Percentiles rank a stretch among this genome's conserved stretches.
Conservation (phyloP, 1,139 yeast genomes). For the Blastobotrys ciferrii region DNA sequence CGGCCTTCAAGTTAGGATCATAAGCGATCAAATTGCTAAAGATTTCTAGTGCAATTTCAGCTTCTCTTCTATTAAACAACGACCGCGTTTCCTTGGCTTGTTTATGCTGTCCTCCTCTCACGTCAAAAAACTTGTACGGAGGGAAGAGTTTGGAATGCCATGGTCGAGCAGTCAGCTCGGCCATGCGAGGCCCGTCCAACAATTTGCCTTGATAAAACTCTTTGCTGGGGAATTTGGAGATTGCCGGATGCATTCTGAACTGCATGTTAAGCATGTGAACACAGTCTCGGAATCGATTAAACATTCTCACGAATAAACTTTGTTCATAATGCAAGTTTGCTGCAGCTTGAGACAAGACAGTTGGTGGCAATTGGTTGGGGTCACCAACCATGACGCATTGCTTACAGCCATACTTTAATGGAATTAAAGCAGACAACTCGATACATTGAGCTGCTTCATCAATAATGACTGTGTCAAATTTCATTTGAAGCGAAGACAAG, state of each 20-base stretch:
- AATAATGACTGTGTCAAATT: constrained; percentile 88
- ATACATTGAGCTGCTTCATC: constrained; percentile 99
- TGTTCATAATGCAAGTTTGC: constrained; percentile 80
- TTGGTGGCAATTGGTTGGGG: constrained; percentile 97
- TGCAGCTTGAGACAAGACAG: constrained; percentile 91
- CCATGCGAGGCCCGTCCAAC: constrained; percentile 74
- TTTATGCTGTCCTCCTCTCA: constrained; percentile 61
- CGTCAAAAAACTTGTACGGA: constrained; percentile 81
- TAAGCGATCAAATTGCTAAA: constrained; percentile 34
- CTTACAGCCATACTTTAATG: constrained; percentile 86
- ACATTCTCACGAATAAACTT: constrained; percentile 93
- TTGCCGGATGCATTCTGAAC: constrained; percentile 96
- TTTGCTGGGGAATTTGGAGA: constrained; percentile 79
- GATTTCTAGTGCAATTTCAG: constrained; percentile 67
- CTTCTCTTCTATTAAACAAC: constrained; percentile 67
- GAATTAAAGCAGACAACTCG: constrained; percentile 87
- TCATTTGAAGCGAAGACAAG: constrained; percentile 67
- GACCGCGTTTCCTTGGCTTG: constrained; percentile 66
- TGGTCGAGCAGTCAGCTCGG: constrained; percentile 52
- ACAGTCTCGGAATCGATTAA: constrained; percentile 56
- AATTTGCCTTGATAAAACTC: constrained; percentile 76
- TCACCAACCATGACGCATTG: constrained; percentile 98
- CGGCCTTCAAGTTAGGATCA: constrained; percentile 44
- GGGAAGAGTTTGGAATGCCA: constrained; percentile 69
- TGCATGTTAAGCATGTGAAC: constrained; percentile 86